These are phyloP conservation scores for Boletus sp. DNA, from an alignment of 768 basidiomycete genomes.

Conservation along the genomic window DNA sequence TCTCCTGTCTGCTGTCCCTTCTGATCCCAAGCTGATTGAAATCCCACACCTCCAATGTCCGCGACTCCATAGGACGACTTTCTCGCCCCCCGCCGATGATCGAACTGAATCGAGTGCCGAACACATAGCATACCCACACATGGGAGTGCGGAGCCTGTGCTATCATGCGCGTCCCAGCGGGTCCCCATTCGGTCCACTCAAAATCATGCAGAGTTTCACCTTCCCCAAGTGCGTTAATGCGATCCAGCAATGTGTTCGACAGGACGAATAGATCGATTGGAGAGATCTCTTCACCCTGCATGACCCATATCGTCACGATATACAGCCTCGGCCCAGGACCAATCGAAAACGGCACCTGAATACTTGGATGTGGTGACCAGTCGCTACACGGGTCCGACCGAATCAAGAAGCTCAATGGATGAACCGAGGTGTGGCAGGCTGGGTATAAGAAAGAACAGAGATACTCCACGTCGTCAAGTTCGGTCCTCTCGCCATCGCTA, in stretches of 20 bases:
- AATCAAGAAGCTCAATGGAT: constrained; percentile 38
- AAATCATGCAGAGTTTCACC: constrained; percentile 23
- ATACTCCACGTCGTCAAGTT: constrained; percentile 32
- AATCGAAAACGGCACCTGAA: constrained; percentile 46
- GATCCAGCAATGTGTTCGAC: constrained; percentile 35
- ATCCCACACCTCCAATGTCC: constrained; percentile 44
- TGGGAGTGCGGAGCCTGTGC: constrained; percentile 35
- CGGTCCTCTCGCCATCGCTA: constrained; percentile 28
- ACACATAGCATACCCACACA: constrained; percentile 61
- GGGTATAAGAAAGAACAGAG: constrained; percentile 45
- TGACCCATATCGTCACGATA: constrained; percentile 45
- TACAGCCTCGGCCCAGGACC: constrained; percentile 44
- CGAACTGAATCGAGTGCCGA: constrained; percentile 45
- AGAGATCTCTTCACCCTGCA: constrained; percentile 25
- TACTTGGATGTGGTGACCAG: constrained; percentile 38
- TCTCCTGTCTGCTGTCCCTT: constrained; percentile 18
- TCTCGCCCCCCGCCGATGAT: constrained; percentile 13
- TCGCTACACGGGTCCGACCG: constrained; percentile 54
- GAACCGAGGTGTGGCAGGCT: constrained; percentile 26
- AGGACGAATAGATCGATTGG: constrained; percentile 45
- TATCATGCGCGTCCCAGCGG: constrained; percentile 44
- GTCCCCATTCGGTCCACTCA: constrained; percentile 55
- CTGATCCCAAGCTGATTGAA: constrained; percentile 46
- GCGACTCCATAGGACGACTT: constrained; percentile 11
- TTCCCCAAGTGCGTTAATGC: constrained; percentile 18